Base-by-base conservation (phyloP, 1,139 yeast genomes). In the Nakaseomyces uthaithaninus region DNA sequence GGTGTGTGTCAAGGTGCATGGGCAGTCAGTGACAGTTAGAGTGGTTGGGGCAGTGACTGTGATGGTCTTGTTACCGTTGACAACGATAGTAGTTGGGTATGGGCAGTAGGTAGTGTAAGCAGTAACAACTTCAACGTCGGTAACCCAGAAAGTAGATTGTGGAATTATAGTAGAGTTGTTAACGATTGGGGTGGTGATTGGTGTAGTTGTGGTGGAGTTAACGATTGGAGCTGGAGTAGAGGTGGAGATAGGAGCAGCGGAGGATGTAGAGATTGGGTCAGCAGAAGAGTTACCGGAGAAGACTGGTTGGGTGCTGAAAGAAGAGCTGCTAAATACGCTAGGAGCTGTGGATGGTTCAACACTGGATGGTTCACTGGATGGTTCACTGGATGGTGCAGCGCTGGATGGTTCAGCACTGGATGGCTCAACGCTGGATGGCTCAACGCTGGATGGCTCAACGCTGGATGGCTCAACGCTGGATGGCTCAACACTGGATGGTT, bases 71-170 rank as follows among this genome's bases (percentile, higher is more conserved):
- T 33, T 16, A 55, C 67, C 69, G 62, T 74, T 72, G 54, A 72
- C 60, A 51, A 67, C 64, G 44, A 75, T 52, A 42, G 67, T 64
- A 48, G 82, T 76, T 42, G 80, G 58, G 42, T 54, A 64, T 58
- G 80, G 80, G 54, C 80, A 72, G 72, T 71, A 72, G 45, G 80
- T 72, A 57, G 75, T 68, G 66, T 27, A 39, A 14, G 25, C 34
- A 17, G 43, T 40, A 19, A 40, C 34, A 11, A 37, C 28, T 26
- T 33, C 27, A 4, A 14, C 15, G 11, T 28, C 40, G 4, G 36
- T 39, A 14, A 23, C 33, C 17, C 15, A 23, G 20, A 8, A 30
- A 19, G 42, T 39, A 15, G 44, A 28, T 15, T 26, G 23, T 14
- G 20, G 23, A 27, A 17, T 8, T 6, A 17, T 4, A 7, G 27